Evolutionary conservation across 306 rosid genomes (phyloP).

Genomic region (Quercus ilex): DNA sequence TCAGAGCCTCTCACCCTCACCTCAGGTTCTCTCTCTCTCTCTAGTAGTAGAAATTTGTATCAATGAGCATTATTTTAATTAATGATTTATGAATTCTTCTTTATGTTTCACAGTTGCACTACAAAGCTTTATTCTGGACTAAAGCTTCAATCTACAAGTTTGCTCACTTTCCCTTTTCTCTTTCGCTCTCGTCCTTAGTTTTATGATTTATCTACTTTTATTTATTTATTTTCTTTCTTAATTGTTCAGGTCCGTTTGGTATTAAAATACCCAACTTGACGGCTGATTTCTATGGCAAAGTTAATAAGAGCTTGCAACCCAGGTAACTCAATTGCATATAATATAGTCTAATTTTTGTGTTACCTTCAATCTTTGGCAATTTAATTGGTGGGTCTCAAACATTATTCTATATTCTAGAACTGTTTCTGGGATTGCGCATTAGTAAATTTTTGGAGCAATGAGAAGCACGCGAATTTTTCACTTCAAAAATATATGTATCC

Average conservation of each 20-base stretch:
- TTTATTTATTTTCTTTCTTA: background rate
- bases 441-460: background rate
- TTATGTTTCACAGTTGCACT: constrained; percentile 36
- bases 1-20: constrained; percentile 35
- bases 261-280: constrained; percentile 54
- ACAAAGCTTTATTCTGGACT: constrained; percentile 72
- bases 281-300: constrained; percentile 69
- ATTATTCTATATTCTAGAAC: background rate
- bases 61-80: background rate
- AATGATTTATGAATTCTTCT: background rate
- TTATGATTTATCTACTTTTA: background rate
- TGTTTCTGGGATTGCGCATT: background rate
- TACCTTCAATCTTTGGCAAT: background rate
- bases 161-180: constrained; percentile 1
- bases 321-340: constrained; percentile 36
- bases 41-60: background rate
- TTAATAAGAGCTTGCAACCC: constrained; percentile 52
- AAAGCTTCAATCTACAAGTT: constrained; percentile 68
- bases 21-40: constrained; percentile 44
- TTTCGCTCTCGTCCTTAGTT: background rate
- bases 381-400: background rate
- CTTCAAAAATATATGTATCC: background rate
- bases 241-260: constrained; percentile 49
- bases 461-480: background rate
- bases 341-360: background rate